Evolutionary conservation across 768 basidiomycete genomes (phyloP), one percentile per base, ranked within the genome.

Genomic region (Collybiopsis luxurians): DNA sequence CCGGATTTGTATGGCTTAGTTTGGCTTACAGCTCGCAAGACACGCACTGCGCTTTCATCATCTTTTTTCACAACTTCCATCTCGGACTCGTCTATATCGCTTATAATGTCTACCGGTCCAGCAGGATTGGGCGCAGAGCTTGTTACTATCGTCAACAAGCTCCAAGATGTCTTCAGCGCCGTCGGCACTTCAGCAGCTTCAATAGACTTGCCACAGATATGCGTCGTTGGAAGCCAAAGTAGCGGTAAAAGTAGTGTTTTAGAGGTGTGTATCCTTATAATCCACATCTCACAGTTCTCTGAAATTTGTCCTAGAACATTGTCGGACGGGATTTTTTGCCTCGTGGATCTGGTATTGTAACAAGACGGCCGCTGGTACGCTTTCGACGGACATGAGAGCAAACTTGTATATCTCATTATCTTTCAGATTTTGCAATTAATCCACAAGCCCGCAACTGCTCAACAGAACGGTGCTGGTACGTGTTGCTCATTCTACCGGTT

Each of bases 271-370:
- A 44, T 26, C 51, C 42, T 24, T 31, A 17, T 44, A 3, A 24
- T 54, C 5, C 21, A 10, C 2, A 44, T 17, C 26, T 15, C 3
- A 17, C 11, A 34, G 31, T 1, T n/a, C 30, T 12, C 21, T 39
- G 7, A 31, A 46, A 47, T 39, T 56, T 12, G 21, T 54, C 46
- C 31, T 59, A 96, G 94, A 97, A 98, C 75, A 95, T 98, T 63
- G 95, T 98, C 55, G 97, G 97, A 58, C 85, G 96, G 63, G 97
- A 99, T 73, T 99, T 99, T 80, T 71, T 99, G 69, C 97, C 97
- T 73, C 91, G 97, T 80, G 97, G 97, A 71, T 92, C 95, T 55
- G 96, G 96, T 74, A 99, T 99, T 67, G 96, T 99, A 73, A 98
- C 96, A 50, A 85, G 96, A 68, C 85, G 97, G 69, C 97, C 97